These are phyloP conservation scores for Coemansia sp. DNA, from an alignment of 192 early-diverging fungal species.

Conservation along the genomic window DNA sequence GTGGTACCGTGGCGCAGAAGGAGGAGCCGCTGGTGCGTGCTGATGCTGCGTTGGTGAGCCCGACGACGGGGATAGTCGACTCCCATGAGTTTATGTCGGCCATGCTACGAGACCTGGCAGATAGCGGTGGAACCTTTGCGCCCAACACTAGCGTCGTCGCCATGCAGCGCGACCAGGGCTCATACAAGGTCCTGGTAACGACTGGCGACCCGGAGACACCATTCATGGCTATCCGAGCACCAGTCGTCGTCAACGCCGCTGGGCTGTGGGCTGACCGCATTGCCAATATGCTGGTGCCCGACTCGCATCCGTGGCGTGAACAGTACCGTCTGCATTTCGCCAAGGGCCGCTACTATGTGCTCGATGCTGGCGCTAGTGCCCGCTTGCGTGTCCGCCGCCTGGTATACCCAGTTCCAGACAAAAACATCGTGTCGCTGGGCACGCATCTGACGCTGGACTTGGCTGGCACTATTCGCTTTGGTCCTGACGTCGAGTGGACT, in stretches of 20 bases:
- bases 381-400: conserved; percentile 55
- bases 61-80: conserved; percentile 82
- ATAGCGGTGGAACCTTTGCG: conserved; percentile 60
- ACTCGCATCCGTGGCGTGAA: conserved; percentile 18
- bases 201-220: conserved; percentile 45
- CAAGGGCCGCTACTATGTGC: conserved; percentile 79
- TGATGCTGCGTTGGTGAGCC: conserved; percentile 59
- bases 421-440: conserved; percentile 68
- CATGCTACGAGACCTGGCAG: conserved; percentile 56
- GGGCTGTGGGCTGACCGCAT: conserved; percentile 73
- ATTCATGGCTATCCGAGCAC: conserved; percentile 56
- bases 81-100: conserved; percentile 68
- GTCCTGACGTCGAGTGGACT: conserved; percentile 72
- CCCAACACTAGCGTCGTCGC: conserved; percentile 51
- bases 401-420: conserved; percentile 78
- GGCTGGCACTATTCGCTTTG: conserved; percentile 73
- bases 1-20: conserved; percentile 24
- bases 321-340: conserved; percentile 67
- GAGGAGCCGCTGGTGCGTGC: conserved; percentile 66
- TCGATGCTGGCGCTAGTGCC: conserved; percentile 25
- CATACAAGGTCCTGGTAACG: conserved; percentile 56
- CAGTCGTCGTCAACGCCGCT: conserved; percentile 72
- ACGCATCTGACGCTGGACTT: conserved; percentile 81
- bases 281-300: conserved; percentile 45
- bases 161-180: conserved; percentile 35